Base-by-base conservation (phyloP, 164 flowering plant genomes). In the Kingdonia uniflora region DNA sequence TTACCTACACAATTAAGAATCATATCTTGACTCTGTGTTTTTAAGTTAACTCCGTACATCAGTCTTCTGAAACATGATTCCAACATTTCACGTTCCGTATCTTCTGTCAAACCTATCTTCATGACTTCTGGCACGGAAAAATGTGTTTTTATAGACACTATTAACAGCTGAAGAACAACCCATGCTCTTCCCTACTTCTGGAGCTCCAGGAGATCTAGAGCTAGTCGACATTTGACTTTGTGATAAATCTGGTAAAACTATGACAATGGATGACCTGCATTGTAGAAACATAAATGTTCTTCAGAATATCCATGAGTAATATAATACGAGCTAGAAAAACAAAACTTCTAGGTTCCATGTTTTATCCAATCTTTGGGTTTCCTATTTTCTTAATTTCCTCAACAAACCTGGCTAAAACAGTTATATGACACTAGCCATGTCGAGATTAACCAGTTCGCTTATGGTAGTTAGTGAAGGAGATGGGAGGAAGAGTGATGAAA, bases 231-330 rank as follows among this genome's bases (percentile, higher is more conserved):
- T 62, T 67, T 61, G 74, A 76, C 62, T 60, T 74, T 51, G 59
- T 58, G 63, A 57, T 58, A 60, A 57, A 77, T 76, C 84, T 70
- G 78, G 82, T 71, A 82, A 11, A 21, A 81, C 73, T 76, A 74
- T 68, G 75, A 79, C 69, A 72, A 70, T 56, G 62, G 75, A 79
- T 58, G 80, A 85, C 91, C 95, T 88, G 91, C 79, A 69, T 40
- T 11, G 53, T 29, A 46, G 19, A 58, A 3, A 17, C 11, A 12
- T 19, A 11, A 48, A 5, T 16, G n/a, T 33, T n/a, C n/a, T n/a
- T n/a, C n/a, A n/a, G n/a, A n/a, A n/a, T n/a, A n/a, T n/a, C n/a
- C n/a, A n/a, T n/a, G n/a, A n/a, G n/a, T n/a, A n/a, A n/a, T n/a
- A n/a, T n/a, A n/a, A n/a, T n/a, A n/a, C n/a, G n/a, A n/a, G n/a